A percentile compares a stretch with the other conserved stretches of the same genome.
Conservation (phyloP, 345 rosid species). For the Noccaea bulbosa region DNA sequence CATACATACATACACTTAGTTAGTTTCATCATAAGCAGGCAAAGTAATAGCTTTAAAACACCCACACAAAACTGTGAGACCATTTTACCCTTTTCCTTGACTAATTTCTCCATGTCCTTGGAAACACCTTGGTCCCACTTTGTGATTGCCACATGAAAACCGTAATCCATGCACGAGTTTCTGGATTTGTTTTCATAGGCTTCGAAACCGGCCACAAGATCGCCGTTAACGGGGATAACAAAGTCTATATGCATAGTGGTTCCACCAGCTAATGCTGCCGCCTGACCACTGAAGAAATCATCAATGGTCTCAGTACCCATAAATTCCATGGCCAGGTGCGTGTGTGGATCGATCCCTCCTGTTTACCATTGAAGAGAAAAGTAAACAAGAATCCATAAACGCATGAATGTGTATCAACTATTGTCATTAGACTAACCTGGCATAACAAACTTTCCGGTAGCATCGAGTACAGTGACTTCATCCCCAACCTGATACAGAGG, state of each 20-base stretch:
- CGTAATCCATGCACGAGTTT: conserved; percentile 90
- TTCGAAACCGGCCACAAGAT: conserved; percentile 73
- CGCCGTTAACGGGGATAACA: conserved; percentile 82
- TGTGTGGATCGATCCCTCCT: conserved; percentile 98
- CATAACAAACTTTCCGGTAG: conserved; percentile 92
- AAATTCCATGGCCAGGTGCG: conserved; percentile 81
- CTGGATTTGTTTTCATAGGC: conserved; percentile 72
- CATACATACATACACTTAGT: neutral
- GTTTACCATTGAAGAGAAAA: conserved; percentile 29
- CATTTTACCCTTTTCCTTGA: conserved; percentile 74
- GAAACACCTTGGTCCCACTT: conserved; percentile 88
- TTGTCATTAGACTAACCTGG: conserved; percentile 61
- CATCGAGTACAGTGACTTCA: conserved; percentile 85
- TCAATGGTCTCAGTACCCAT: conserved; percentile 81
- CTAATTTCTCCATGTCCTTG: conserved; percentile 86
- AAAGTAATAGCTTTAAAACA: neutral
- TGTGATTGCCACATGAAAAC: conserved; percentile 95
- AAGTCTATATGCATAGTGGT: conserved; percentile 98
- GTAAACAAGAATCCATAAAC: neutral
- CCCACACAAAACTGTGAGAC: neutral
- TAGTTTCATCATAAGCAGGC: conserved; percentile 3
- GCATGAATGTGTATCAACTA: neutral
- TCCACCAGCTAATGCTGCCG: conserved; percentile 99
- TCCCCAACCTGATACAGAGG: conserved; percentile 68
- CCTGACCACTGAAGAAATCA: conserved; percentile 97